Evolutionary conservation across 169 alveolate species (phyloP), one percentile per base, ranked within the genome.

Genomic region (Pseudocohnilembus persalinus): DNA sequence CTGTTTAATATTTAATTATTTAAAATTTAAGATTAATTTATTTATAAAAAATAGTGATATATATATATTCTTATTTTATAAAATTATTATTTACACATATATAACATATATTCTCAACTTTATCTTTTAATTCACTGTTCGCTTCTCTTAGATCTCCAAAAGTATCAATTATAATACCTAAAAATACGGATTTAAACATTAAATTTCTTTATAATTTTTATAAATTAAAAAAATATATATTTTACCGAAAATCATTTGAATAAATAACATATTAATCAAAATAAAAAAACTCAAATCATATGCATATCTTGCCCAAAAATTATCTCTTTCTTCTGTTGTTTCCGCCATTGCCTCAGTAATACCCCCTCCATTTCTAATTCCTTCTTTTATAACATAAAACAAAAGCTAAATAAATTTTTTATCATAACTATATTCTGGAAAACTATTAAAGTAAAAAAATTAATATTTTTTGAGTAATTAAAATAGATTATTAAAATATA

Each of bases 301-400:
- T n/a, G 80, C 80, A 73, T 81, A 86, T 75, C 87, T 81, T 1
- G 83, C 90, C 90, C 90, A 86, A 75, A 73, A 86, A 16, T 72
- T 33, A 81, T 73, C 31, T 31, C 26, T 31, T 31, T 78, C 74
- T 29, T n/a, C 6, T 33, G 1, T 28, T 63, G 31, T 28, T n/a
- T 26, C 63, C 26, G 29, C 64, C 29, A 86, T 31, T 0, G 87
- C 49, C 31, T 86, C 90, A n/a, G 87, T 77, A 49, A 86, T 74
- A 74, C 90, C 90, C 29, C 90, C 90, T 73, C 90, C 90, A 75
- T 86, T 86, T 28, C 90, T 79, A 26, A 86, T 73, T 34, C 90
- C 90, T 1, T 74, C 78, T 31, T 86, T 86, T 16, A 86, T 86
- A 24, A 76, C 81, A 32, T 85, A 74, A 1, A 85, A 74, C 4